These are phyloP conservation scores for Dictyostelium discoideum DNA, from an alignment of 78 protist species.

Conservation along the genomic window DNA sequence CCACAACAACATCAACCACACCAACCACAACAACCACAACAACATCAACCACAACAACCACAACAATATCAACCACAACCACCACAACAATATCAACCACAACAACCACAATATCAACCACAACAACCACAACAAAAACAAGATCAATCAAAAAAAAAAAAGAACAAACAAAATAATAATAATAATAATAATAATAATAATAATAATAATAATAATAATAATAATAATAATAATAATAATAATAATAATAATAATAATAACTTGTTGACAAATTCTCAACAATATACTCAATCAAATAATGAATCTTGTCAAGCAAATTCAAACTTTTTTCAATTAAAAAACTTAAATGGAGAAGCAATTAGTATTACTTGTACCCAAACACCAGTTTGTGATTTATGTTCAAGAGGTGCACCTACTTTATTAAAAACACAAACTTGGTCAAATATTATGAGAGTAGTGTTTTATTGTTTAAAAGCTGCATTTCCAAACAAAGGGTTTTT, in stretches of 20 bases:
- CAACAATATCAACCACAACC: background rate
- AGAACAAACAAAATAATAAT: background rate
- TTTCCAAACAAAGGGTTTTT: conserved; percentile 2
- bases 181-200: background rate
- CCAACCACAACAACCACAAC: background rate
- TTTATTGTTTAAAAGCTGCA: conserved; percentile 5
- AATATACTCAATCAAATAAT: background rate
- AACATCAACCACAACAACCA: background rate
- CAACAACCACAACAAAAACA: conserved; percentile 2
- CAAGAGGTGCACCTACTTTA: conserved; percentile 15
- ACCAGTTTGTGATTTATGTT: conserved; percentile 12
- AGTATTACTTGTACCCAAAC: background rate
- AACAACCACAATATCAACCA: conserved; percentile 18
- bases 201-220: background rate
- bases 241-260: background rate
- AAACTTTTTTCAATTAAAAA: background rate
- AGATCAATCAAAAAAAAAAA: background rate
- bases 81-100: background rate
- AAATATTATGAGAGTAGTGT: conserved; percentile 57
- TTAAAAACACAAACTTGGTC: conserved; percentile 33
- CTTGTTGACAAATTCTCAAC: background rate
- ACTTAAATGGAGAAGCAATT: background rate
- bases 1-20: background rate
- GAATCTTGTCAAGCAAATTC: background rate
- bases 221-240: background rate